Base-by-base conservation (phyloP, 495 filamentous ascomycete genomes). In the Pseudoneurospora amorphoporcata region DNA sequence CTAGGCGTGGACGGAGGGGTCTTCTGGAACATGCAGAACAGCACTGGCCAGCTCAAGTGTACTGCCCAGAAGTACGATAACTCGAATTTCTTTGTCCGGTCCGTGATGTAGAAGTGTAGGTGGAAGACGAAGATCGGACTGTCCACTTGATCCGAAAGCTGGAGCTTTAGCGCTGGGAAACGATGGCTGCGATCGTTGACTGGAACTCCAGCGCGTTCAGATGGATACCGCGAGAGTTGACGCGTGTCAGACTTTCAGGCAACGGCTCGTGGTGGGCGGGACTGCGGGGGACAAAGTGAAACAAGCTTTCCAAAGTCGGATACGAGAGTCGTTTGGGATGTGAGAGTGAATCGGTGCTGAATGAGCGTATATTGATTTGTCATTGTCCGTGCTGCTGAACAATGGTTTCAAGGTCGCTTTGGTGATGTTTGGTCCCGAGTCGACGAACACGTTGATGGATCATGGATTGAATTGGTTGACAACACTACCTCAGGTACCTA, bases 1-100 rank as follows among this genome's bases (percentile, higher is more conserved):
- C 71, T 81, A 3, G 77, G 77, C 38, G 38, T 80, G 7, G 74
- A 77, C 61, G 75, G 73, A 17, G 77, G 78, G 10, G 68, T 78
- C 53, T 77, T 79, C 73, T 73, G 79, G 40, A 72, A 79, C 40
- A 72, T 79, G 19, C 74, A 78, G 47, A 68, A 72, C 68, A 68
- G 68, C 3, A 71, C 72, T 9, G 78, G 75, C 9, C 70, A 17
- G 0, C 37, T 79, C 14, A 35, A 75, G 9, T 81, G 79, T 74
- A 65, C 72, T 23, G 45, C 77, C 8, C 75, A 71, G 47, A 69
- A 70, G 39, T 81, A 75, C 42, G 77, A 80, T 69, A 72, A 76
- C 38, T 29, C 72, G 17, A 77, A 76, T 65, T 76, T 81, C 58
- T 72, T 76, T 41, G 70, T 74, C 9, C 58, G 47, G 4, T 72